phyloP scores from a whole-genome alignment of 108 stramenopile species.

The Nannochloropsis granulata region DNA sequence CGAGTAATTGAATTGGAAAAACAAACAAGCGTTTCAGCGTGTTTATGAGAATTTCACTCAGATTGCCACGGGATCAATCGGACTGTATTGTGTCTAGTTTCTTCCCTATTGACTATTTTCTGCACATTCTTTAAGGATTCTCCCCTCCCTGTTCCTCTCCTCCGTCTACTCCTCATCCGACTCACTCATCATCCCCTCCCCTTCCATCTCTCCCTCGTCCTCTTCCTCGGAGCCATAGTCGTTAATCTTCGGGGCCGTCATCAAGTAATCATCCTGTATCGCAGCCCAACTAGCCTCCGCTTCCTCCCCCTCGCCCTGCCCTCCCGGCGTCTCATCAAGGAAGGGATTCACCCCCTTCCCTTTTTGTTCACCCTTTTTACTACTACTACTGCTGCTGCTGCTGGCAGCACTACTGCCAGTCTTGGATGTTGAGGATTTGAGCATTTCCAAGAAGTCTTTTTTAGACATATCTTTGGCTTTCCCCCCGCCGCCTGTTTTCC shows the following conservation, averaged over 20 bases:
- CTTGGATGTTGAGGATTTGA: not conserved
- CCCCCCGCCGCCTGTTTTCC: not conserved
- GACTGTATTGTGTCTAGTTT: too few species aligned
- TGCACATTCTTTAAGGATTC: too few species aligned
- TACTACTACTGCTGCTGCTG: not conserved
- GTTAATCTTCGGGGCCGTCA: not conserved
- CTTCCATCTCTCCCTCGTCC: not conserved
- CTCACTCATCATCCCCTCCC: not conserved
- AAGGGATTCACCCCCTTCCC: not conserved
- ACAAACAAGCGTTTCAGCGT: too few species aligned
- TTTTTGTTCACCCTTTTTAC: too few species aligned
- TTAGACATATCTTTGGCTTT: not conserved
- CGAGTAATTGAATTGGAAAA: too few species aligned
- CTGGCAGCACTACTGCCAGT: not conserved
- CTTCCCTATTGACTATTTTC: too few species aligned
- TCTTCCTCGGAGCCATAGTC: not conserved
- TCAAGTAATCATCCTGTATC: not conserved
- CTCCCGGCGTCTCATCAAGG: not conserved
- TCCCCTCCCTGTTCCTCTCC: too few species aligned
- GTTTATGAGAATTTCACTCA: too few species aligned
- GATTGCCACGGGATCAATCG: too few species aligned
- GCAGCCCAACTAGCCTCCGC: not conserved
- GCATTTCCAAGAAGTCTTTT: not conserved
- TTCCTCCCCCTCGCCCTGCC: not conserved
- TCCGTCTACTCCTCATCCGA: not conserved